Conservation (phyloP, 2,329 filamentous ascomycete species). For the Fusarium neocosmosporiellum region DNA sequence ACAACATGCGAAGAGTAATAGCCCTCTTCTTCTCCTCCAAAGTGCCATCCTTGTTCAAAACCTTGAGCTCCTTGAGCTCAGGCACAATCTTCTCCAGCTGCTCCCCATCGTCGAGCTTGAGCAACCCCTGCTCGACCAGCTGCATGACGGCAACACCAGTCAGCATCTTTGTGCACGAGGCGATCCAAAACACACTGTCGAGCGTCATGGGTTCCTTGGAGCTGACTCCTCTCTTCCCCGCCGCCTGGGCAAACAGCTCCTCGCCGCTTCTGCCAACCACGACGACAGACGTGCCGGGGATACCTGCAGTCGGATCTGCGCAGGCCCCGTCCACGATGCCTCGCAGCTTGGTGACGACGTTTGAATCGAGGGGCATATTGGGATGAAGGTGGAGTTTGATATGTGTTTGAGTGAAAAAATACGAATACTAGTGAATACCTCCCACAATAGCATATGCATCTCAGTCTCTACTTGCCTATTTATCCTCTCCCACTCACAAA, state of each 20-base stretch:
- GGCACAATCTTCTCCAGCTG: slow-evolving; percentile 60
- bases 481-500: background rate
- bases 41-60: slow-evolving; percentile 54
- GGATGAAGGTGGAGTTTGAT: background rate
- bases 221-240: slow-evolving; percentile 58
- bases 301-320: slow-evolving; percentile 50
- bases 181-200: slow-evolving; percentile 71
- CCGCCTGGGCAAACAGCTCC: slow-evolving; percentile 60
- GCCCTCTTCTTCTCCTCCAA: slow-evolving; percentile 57
- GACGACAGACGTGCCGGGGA: slow-evolving; percentile 59
- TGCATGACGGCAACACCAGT: slow-evolving; percentile 66
- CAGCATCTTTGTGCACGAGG: slow-evolving; percentile 68
- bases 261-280: slow-evolving; percentile 60
- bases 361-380: slow-evolving; percentile 32
- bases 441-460: background rate
- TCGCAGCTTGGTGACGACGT: slow-evolving; percentile 26
- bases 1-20: slow-evolving; percentile 69
- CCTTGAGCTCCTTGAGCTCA: slow-evolving; percentile 60
- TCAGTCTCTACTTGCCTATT: background rate
- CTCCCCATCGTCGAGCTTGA: slow-evolving; percentile 60
- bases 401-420: background rate
- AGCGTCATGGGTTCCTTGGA: slow-evolving; percentile 65
- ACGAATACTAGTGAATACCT: background rate
- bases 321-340: slow-evolving; percentile 51
- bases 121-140: slow-evolving; percentile 62